These are phyloP conservation scores for Bidens hawaiensis DNA, from an alignment of 140 eudicot genomes.

Conservation along the genomic window DNA sequence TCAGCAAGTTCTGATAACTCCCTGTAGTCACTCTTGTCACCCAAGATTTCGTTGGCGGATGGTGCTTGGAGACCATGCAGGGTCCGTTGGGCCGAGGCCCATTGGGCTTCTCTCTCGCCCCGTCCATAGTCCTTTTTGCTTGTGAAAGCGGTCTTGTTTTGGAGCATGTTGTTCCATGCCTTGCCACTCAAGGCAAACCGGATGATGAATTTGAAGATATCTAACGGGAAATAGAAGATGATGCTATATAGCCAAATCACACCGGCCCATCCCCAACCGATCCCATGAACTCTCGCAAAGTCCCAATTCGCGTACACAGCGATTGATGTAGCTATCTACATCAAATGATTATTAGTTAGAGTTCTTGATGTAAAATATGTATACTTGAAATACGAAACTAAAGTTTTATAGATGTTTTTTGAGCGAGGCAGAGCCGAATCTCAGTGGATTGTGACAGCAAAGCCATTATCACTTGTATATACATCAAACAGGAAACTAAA, in stretches of 20 bases:
- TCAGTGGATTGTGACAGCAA: too few relatives aligned
- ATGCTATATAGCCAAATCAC: constrained; percentile 80
- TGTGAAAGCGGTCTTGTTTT: constrained; percentile 91
- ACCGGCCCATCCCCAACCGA: constrained; percentile 99
- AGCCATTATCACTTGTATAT: too few relatives aligned
- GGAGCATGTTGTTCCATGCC: constrained; percentile 77
- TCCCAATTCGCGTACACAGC: constrained; percentile 88
- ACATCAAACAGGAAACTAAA: too few relatives aligned
- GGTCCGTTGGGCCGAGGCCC: constrained; percentile 93
- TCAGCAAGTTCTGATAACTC: constrained; percentile 94
- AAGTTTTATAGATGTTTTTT: too few relatives aligned
- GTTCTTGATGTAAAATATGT: neutral
- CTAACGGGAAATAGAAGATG: constrained; percentile 64
- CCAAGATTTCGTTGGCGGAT: constrained; percentile 49
- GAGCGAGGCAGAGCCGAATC: too few relatives aligned
- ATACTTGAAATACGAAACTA: too few relatives aligned
- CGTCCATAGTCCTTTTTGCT: constrained; percentile 87
- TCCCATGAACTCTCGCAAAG: constrained; percentile 69
- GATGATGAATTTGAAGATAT: constrained; percentile 62
- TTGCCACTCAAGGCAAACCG: constrained; percentile 66
- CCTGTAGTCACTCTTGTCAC: constrained; percentile 62
- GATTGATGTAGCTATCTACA: constrained; percentile 67
- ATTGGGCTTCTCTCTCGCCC: constrained; percentile 98
- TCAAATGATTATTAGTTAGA: neutral
- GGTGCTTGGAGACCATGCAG: constrained; percentile 88